Percentiles rank a stretch among this genome's conserved stretches.
These are phyloP conservation scores for Diaporthe humulicola DNA, from an alignment of 2,329 filamentous ascomycete genomes.

Conservation along the genomic window DNA sequence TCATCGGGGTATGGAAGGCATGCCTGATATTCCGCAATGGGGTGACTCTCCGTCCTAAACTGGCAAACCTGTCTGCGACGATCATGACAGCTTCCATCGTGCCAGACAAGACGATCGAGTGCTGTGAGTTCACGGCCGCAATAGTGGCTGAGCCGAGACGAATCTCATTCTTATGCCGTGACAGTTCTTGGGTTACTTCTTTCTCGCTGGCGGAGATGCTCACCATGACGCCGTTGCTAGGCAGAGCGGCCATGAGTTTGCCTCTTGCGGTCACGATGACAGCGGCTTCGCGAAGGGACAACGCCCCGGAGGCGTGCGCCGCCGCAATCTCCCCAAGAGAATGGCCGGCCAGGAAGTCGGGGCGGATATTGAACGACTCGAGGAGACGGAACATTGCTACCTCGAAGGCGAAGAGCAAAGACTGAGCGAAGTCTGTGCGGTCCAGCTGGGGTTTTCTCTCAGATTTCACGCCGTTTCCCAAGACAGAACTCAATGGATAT, in stretches of 20 bases:
- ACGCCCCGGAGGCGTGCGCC: conserved; percentile 49
- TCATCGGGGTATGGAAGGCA: conserved; percentile 29
- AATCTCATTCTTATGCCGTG: neutral
- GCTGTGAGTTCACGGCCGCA: conserved; percentile 17
- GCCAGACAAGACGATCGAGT: conserved; percentile 24
- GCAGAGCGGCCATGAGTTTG: conserved; percentile 46
- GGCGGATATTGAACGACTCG: conserved; percentile 48
- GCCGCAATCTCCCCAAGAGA: conserved; percentile 49
- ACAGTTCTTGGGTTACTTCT: neutral
- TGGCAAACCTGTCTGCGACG: neutral
- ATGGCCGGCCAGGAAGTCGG: conserved; percentile 48
- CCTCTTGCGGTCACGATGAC: conserved; percentile 49
- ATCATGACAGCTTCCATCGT: neutral
- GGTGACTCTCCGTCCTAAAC: neutral
- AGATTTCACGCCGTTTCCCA: conserved; percentile 39
- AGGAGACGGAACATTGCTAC: conserved; percentile 50
- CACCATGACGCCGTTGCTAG: conserved; percentile 13
- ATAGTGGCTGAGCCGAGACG: neutral
- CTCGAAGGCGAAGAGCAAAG: conserved; percentile 51
- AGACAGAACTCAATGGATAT: conserved; percentile 38
- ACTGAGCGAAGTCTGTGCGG: conserved; percentile 50
- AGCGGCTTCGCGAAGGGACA: conserved; percentile 50
- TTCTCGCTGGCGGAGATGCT: conserved; percentile 21
- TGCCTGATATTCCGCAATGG: neutral
- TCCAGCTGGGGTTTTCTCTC: conserved; percentile 35